Evolutionary conservation across 306 rosid genomes (phyloP), one percentile per base, ranked within the genome.

Genomic region (Citrullus mucosospermus): DNA sequence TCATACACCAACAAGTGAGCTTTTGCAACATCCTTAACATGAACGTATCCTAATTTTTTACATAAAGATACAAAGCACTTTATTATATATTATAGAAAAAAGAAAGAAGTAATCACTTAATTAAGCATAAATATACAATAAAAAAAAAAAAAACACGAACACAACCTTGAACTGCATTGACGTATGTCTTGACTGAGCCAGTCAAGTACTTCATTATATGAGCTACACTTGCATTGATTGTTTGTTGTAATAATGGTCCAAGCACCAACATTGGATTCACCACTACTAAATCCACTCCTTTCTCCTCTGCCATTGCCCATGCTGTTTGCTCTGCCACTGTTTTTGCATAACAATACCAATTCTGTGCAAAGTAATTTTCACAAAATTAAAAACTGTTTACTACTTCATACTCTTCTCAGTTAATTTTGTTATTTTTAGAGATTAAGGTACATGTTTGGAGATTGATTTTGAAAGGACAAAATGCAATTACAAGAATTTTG

Each of bases 311-410:
- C 75, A 75, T 78, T 0, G 85, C 88, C 96, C 96, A 91, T 20
- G 99, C 97, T 28, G 89, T 78, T 77, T 88, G 82, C 85, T 95
- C 99, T 4, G 99, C 97, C 85, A 92, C 90, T 0, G 93, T 88
- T 75, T 95, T 95, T 48, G 93, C 97, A 71, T 89, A 91, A 80
- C 97, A 92, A 79, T 95, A 95, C 99, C 99, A 93, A 5, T 91
- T 91, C 98, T 93, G 88, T 34, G 14, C 13, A 28, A 48, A 48
- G 54, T 48, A 48, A 48, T 44, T 36, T 36, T 34, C 28, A 25
- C 28, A 25, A 25, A 25, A 25, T 25, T 25, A 25, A 32, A 32
- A 32, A 32, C 36, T 3, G 1, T 32, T 32, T 2, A 32, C 36
- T 32, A 32, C 36, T 32, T 32, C 36, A 32, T 32, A 2, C 3